Evolutionary conservation across 768 basidiomycete genomes (phyloP), one percentile per base, ranked within the genome.

Genomic region (Boletellus ananiceps): DNA sequence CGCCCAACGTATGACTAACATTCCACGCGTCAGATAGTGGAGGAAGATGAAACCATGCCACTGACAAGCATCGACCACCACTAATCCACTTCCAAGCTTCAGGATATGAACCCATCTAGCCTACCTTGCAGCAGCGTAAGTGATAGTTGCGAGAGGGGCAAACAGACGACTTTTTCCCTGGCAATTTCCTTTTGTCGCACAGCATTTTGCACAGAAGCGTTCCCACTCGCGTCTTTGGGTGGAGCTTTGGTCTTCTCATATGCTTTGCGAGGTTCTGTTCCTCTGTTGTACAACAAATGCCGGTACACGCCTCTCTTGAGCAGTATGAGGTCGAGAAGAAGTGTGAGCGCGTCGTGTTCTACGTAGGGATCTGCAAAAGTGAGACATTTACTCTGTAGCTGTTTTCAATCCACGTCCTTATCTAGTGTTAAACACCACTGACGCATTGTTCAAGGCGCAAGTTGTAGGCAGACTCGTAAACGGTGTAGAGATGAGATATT

Each of bases 301-400:
- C 85, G 75, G 61, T 86, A 92, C 3, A 92, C 90, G 12, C 80
- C 89, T 33, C 84, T 70, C 65, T 92, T 92, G 19, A 93, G 74
- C 19, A 93, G 74, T 44, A 93, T 85, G 2, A 93, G 75, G 68
- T 93, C 91, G 35, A 93, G 74, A 5, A 88, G 68, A 16, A 92
- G 70, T 2, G 81, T 84, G 51, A 92, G 68, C 0, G 74, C 70
- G 63, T 92, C 88, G 53, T 92, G 84, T 62, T 93, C 90, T 51
- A 92, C 87, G 57, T 92, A 93, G 49, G 88, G 88, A 67, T 93
- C 91, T 0, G 83, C 88, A 59, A 92, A 90, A 23, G 71, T 68
- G 33, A 74, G 75, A 59, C 87, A 88, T 46, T 70, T 70, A 21
- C 71, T 67, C 86, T 87, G 54, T n/a, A 25, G 9, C 19, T 39